phyloP scores from a whole-genome alignment of 768 basidiomycete genomes.

The Trametes gibbosa region DNA sequence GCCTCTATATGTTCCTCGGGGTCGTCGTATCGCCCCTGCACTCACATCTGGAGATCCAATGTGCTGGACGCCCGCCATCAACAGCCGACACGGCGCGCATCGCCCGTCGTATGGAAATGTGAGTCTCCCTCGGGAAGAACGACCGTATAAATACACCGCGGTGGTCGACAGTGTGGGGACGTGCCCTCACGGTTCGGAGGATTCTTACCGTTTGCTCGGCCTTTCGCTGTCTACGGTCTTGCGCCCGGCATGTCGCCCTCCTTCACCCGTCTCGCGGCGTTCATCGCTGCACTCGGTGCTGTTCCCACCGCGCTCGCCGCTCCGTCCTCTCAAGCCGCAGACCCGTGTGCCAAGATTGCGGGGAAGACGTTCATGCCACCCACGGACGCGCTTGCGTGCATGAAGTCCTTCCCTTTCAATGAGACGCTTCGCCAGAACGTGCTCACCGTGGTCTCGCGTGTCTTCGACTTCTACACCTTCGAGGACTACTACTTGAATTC shows the following conservation, averaged over 20 bases:
- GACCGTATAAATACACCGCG: background rate
- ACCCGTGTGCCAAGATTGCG: conserved; percentile 36
- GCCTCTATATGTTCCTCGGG: background rate
- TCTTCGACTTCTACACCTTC: conserved; percentile 41
- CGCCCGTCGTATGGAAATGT: background rate
- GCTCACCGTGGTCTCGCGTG: conserved; percentile 31
- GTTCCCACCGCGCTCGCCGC: background rate
- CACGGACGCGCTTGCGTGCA: conserved; percentile 54
- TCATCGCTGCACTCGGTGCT: conserved; percentile 1
- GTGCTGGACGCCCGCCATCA: background rate
- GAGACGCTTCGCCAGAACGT: conserved; percentile 39
- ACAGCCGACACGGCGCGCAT: background rate
- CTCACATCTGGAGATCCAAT: background rate
- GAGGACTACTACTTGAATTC: conserved; percentile 38
- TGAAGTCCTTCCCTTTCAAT: conserved; percentile 46
- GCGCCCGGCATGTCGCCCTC: background rate
- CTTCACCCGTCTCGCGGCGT: conserved; percentile 1
- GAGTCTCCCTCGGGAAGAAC: background rate
- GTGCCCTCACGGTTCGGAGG: conserved; percentile 1
- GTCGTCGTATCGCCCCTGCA: too few relatives aligned
- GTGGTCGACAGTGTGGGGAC: background rate
- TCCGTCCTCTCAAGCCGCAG: conserved; percentile 17
- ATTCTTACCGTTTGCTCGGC: background rate
- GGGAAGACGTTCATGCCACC: conserved; percentile 46
- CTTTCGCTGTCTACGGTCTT: background rate